Evolutionary conservation across 2,329 filamentous ascomycete genomes (phyloP).

Genomic region (Hortaea sp.): DNA sequence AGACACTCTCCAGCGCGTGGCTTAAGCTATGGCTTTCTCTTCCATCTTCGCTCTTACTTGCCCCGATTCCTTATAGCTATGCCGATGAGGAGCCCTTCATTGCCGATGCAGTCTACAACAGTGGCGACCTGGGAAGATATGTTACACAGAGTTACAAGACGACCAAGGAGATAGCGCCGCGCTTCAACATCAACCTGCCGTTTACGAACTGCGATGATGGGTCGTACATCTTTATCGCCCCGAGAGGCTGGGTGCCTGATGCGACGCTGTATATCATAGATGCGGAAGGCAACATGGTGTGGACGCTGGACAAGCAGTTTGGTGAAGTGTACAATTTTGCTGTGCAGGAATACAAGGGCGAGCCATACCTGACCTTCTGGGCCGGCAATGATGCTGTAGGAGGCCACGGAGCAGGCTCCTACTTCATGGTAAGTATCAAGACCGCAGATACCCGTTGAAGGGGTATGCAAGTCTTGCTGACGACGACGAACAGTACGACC

Average conservation of each 20-base stretch:
- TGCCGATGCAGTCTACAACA: conserved; percentile 22
- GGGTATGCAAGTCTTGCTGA: too few relatives aligned
- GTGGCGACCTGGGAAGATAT: conserved; percentile 26
- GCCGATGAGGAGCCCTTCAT: conserved; percentile 12
- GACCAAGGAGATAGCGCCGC: conserved; percentile 24
- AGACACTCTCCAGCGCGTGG: not conserved
- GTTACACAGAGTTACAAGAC: conserved; percentile 27
- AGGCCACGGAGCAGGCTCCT: conserved; percentile 37
- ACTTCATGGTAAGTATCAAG: conserved; percentile 34
- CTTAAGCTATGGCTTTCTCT: not conserved
- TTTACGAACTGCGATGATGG: conserved; percentile 23
- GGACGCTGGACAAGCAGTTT: conserved; percentile 11
- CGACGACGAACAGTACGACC: conserved; percentile 8
- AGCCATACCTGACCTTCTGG: conserved; percentile 41
- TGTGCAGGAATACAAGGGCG: conserved; percentile 34
- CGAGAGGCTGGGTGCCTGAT: conserved; percentile 14
- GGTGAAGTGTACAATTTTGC: conserved; percentile 37
- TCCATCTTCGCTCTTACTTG: not conserved
- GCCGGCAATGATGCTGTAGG: conserved; percentile 37
- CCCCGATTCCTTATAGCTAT: not conserved
- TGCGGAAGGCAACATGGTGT: conserved; percentile 12
- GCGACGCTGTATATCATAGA: conserved; percentile 7
- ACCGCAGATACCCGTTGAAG: not conserved
- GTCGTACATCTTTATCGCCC: conserved; percentile 18
- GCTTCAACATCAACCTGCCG: conserved; percentile 20